Conservation (phyloP, 2,329 filamentous ascomycete species). For the Alternaria rosae region DNA sequence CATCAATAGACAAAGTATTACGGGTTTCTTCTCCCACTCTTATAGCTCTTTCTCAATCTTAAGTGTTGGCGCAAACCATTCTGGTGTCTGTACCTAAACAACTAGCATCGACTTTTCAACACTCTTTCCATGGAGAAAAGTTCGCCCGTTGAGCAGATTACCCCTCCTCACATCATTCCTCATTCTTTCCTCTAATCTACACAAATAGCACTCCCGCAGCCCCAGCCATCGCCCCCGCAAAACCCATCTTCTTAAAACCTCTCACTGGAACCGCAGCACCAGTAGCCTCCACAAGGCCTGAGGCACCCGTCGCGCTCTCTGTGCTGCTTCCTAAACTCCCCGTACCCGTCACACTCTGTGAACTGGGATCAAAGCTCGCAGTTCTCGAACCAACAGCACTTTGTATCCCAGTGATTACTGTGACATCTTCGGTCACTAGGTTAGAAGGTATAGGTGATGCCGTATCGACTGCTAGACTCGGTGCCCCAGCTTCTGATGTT, state of each 20-base stretch:
- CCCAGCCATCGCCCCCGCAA: slow-evolving; percentile 25
- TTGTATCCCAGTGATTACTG: slow-evolving; percentile 2
- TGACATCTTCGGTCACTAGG: not conserved
- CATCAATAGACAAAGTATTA: not conserved
- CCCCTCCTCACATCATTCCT: not conserved
- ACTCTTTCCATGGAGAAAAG: not conserved
- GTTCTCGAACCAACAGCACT: slow-evolving; percentile 4
- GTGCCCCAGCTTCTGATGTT: not conserved
- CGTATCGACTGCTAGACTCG: slow-evolving; percentile 6
- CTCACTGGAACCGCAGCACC: not conserved
- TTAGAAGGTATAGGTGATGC: not conserved
- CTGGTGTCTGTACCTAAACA: not conserved
- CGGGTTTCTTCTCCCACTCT: not conserved
- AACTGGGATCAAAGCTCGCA: not conserved
- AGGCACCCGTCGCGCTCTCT: slow-evolving; percentile 1
- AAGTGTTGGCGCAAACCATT: not conserved
- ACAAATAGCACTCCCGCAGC: slow-evolving; percentile 28
- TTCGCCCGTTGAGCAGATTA: not conserved
- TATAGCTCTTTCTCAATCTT: not conserved
- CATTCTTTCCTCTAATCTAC: not conserved
- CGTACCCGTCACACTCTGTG: not conserved
- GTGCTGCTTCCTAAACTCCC: not conserved
- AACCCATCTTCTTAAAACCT: slow-evolving; percentile 19
- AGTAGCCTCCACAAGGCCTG: not conserved
- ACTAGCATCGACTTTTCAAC: not conserved